Conservation (phyloP, 2,329 filamentous ascomycete species). For the Zymoseptoria ardabiliae region DNA sequence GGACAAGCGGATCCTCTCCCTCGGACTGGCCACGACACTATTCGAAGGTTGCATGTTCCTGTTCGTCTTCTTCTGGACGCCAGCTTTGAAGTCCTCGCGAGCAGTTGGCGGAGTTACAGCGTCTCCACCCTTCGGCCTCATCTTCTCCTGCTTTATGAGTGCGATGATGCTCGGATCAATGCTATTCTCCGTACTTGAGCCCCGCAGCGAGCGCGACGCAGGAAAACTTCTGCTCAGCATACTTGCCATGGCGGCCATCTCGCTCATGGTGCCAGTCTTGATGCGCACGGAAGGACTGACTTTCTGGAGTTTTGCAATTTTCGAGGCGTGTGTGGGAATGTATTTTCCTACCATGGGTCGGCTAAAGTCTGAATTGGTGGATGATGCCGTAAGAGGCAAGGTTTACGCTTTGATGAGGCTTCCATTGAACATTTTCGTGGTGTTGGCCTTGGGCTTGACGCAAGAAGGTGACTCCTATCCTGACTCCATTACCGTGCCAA, state of each 20-base stretch:
- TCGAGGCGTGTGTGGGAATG: constrained; percentile 51
- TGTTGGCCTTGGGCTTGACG: constrained; percentile 42
- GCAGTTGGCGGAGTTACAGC: not conserved
- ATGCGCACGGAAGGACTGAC: constrained; percentile 38
- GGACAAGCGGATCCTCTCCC: constrained; percentile 44
- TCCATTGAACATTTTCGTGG: constrained; percentile 52
- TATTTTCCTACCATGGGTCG: constrained; percentile 52
- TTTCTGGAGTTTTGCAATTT: constrained; percentile 52
- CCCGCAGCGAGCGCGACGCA: constrained; percentile 9
- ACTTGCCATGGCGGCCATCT: constrained; percentile 36
- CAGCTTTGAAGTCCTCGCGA: constrained; percentile 38
- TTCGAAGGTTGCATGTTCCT: constrained; percentile 58
- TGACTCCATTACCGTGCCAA: not conserved
- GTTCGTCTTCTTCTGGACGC: constrained; percentile 57
- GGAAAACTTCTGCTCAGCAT: constrained; percentile 32
- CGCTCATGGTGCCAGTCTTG: constrained; percentile 27
- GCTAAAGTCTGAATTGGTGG: constrained; percentile 48
- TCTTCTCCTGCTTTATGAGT: constrained; percentile 54
- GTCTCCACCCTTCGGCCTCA: constrained; percentile 41
- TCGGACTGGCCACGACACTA: constrained; percentile 48
- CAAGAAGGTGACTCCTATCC: constrained; percentile 26
- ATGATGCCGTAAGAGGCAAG: constrained; percentile 47
- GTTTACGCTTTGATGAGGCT: constrained; percentile 53
- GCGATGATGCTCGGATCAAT: constrained; percentile 54
- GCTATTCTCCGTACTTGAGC: constrained; percentile 36